These are phyloP conservation scores for Mortierella claussenii DNA, from an alignment of 192 early-diverging fungal genomes.

Conservation along the genomic window DNA sequence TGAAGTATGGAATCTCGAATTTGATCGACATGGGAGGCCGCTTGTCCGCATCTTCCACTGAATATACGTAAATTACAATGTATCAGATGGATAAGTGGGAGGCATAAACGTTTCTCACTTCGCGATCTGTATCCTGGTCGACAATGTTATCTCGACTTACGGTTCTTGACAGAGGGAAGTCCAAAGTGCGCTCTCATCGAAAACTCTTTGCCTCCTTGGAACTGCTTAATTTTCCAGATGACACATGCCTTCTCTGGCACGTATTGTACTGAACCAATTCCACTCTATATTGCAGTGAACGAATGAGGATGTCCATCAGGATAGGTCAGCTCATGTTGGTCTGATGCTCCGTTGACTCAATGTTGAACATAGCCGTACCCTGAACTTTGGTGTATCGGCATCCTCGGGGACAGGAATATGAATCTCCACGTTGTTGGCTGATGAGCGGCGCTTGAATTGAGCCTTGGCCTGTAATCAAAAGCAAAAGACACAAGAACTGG, in stretches of 20 bases:
- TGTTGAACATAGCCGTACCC: too few relatives aligned
- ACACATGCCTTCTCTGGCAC: constrained; percentile 93
- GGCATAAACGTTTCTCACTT: too few relatives aligned
- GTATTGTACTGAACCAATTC: constrained; percentile 90
- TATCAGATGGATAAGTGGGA: neutral
- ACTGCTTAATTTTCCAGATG: constrained; percentile 99
- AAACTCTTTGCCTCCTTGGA: constrained; percentile 98
- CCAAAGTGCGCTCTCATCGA: constrained; percentile 90
- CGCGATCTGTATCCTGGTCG: too few relatives aligned
- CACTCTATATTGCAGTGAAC: constrained; percentile 60
- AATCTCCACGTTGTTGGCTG: constrained; percentile 99
- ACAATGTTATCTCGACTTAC: constrained; percentile 34
- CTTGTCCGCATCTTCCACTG: constrained; percentile 82
- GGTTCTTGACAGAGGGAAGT: constrained; percentile 82
- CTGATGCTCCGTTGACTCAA: too few relatives aligned
- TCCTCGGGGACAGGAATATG: constrained; percentile 97
- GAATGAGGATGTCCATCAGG: too few relatives aligned
- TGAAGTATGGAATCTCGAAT: constrained; percentile 93
- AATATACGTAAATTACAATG: neutral
- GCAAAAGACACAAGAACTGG: neutral
- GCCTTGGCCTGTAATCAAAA: constrained; percentile 78
- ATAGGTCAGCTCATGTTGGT: too few relatives aligned
- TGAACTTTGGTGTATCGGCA: constrained; percentile 97
- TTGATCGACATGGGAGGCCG: constrained; percentile 85
- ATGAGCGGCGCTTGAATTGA: constrained; percentile 97